Percentiles rank a stretch among this genome's conserved stretches.
Conservation (phyloP, 1,284 basidiomycete genomes). For the Polyporus tsugae region DNA sequence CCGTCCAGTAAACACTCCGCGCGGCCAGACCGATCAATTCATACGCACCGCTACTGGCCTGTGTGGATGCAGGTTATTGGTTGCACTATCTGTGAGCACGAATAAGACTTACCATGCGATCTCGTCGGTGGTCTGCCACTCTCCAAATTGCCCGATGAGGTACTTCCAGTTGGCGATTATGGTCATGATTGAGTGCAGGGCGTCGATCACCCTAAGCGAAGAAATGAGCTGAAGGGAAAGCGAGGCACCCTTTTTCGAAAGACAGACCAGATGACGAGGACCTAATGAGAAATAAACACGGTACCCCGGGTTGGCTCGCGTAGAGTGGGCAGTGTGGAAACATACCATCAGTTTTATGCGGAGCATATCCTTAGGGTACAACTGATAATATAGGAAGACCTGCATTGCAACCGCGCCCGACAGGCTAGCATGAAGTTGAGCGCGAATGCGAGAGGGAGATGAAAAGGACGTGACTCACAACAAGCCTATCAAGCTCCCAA, state of each 20-base stretch:
- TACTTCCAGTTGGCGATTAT: conserved; percentile 32
- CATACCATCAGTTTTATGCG: conserved; percentile 29
- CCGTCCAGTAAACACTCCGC: not conserved
- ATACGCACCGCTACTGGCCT: conserved; percentile 31
- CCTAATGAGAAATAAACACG: conserved; percentile 16
- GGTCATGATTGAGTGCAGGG: conserved; percentile 26
- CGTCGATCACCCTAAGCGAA: conserved; percentile 24
- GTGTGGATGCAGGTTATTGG: conserved; percentile 24
- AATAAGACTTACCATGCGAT: conserved; percentile 25
- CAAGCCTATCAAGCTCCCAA: conserved; percentile 28
- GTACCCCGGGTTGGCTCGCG: not conserved
- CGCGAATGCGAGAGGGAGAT: not conserved
- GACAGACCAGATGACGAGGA: conserved; percentile 31
- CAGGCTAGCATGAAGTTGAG: conserved; percentile 17
- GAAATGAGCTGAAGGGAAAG: not conserved
- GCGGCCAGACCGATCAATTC: too few relatives aligned
- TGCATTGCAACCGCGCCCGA: conserved; percentile 33
- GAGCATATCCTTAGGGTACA: conserved; percentile 27
- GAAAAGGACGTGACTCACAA: conserved; percentile 20
- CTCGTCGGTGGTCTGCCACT: conserved; percentile 24
- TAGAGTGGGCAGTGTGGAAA: not conserved
- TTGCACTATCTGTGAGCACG: conserved; percentile 13
- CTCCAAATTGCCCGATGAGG: conserved; percentile 28
- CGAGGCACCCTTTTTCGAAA: not conserved
- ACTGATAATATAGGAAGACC: conserved; percentile 28